Evolutionary conservation across 2,329 filamentous ascomycete species (phyloP).

Genomic region (Diaporthe sp.): DNA sequence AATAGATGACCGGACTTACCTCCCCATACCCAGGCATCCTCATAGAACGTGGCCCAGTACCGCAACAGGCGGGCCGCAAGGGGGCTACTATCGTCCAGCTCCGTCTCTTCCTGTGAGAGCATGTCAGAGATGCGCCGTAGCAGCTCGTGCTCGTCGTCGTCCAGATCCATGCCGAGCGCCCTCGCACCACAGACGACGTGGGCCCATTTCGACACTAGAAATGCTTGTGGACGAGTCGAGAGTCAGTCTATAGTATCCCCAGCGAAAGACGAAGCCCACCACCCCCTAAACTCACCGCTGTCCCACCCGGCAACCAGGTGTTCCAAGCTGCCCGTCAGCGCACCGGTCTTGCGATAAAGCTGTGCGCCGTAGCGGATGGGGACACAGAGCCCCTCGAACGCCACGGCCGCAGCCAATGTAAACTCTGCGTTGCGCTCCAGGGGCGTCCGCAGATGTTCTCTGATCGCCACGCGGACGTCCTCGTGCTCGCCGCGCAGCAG

Average conservation of each 20-base stretch:
- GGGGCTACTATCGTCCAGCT: not conserved
- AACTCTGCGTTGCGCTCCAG: not conserved
- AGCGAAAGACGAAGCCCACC: too few relatives aligned
- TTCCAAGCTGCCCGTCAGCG: not conserved
- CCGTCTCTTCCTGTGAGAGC: not conserved
- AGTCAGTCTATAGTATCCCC: not conserved
- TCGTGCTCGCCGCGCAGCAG: not conserved
- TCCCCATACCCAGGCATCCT: conserved; percentile 5
- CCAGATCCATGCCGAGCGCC: not conserved
- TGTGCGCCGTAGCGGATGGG: not conserved
- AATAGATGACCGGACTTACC: not conserved
- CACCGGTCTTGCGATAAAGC: not conserved
- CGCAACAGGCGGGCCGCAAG: not conserved
- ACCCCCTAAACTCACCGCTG: not conserved
- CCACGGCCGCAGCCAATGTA: not conserved
- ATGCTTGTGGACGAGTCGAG: not conserved
- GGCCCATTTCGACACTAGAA: not conserved
- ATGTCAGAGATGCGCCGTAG: not conserved
- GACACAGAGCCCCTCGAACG: not conserved
- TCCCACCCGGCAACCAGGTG: not conserved
- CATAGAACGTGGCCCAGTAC: not conserved
- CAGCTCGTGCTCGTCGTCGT: not conserved
- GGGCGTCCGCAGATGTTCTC: not conserved
- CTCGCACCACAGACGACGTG: not conserved
- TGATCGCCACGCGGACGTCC: not conserved